Evolutionary conservation across 176 grass and related monocot species (phyloP), one percentile per base, ranked within the genome.

Genomic region (Oryza meyeriana): DNA sequence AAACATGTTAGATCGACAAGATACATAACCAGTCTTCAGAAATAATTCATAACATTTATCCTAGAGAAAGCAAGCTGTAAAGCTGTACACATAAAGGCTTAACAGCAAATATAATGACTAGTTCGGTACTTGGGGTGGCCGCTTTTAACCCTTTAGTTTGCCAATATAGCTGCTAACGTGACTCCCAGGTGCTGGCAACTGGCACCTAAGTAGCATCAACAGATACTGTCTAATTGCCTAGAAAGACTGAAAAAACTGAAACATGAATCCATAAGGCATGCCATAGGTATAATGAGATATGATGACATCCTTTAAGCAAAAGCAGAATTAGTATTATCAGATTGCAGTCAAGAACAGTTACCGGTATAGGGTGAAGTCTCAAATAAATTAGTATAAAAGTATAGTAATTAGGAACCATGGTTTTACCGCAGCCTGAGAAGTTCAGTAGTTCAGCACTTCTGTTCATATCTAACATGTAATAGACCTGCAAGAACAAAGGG

Each of bases 371-470:
- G 59, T 64, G 71, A 71, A 70, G 39, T 33, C 65, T 30, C 38
- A 74, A 75, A 75, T 25, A 85, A 57, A 70, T 66, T 29, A 50
- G 9, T 33, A 61, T 44, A 74, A 40, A 36, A 88, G 28, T 34
- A 48, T 30, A n/a, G n/a, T n/a, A n/a, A n/a, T n/a, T n/a, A 66
- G 59, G 70, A 70, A 69, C 8, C 55, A 85, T 83, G 67, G 64
- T 70, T 79, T 93, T 95, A 99, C 96, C 96, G 29, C 96, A 99
- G 74, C 96, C 96, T 11, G 96, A 95, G 83, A 94, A 99, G 87
- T 99, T 94, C 69, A 83, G 85, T 18, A 92, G 76, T 66, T 92
- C 39, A 80, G 83, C 82, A 87, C 79, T 88, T 55, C 93, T 93
- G 16, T 91, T 39, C 32, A 84, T 41, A 79, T 99, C 93, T 80